Percentiles rank a stretch among this genome's conserved stretches.
Evolutionary conservation across 306 rosid genomes (phyloP).

Genomic region (Citrullus colocynthis): DNA sequence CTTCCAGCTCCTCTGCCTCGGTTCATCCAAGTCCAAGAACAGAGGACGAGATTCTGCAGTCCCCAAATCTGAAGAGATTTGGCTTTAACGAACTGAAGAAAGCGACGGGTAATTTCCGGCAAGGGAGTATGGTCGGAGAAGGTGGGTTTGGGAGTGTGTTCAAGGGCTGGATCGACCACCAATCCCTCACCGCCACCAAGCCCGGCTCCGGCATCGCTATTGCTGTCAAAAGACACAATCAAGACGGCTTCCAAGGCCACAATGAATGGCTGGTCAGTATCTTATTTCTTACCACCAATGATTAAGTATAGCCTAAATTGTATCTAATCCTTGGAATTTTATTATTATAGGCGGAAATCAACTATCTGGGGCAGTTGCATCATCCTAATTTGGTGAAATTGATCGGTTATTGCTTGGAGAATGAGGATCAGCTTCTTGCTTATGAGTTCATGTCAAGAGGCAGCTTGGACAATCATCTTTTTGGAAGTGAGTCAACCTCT

Average conservation of each 20-base stretch:
- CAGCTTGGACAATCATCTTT: slow-evolving; percentile 88
- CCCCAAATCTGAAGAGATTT: not conserved
- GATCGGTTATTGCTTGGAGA: slow-evolving; percentile 83
- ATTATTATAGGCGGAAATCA: slow-evolving; percentile 60
- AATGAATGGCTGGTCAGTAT: slow-evolving; percentile 7
- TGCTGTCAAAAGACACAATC: slow-evolving; percentile 8
- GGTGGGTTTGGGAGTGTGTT: slow-evolving; percentile 8
- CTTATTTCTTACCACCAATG: too few species aligned
- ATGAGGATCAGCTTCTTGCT: slow-evolving; percentile 72
- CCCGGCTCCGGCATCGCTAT: slow-evolving; percentile 6
- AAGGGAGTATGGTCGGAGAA: not conserved
- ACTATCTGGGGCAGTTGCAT: slow-evolving; percentile 73
- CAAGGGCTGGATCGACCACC: slow-evolving; percentile 10
- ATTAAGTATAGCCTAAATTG: too few species aligned
- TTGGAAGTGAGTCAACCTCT: slow-evolving; percentile 44
- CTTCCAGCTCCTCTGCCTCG: not conserved
- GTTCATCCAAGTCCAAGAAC: slow-evolving; percentile 8
- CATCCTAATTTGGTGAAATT: slow-evolving; percentile 87
- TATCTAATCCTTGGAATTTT: too few species aligned
- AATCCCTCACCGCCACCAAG: slow-evolving; percentile 1
- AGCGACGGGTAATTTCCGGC: slow-evolving; percentile 5
- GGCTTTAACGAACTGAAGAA: slow-evolving; percentile 1
- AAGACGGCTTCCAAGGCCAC: slow-evolving; percentile 7
- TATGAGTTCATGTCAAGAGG: slow-evolving; percentile 74
- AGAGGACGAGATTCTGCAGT: slow-evolving; percentile 6